These are phyloP conservation scores for Geotrichum cucujoidarum DNA, from an alignment of 1,139 yeast genomes.

Conservation along the genomic window DNA sequence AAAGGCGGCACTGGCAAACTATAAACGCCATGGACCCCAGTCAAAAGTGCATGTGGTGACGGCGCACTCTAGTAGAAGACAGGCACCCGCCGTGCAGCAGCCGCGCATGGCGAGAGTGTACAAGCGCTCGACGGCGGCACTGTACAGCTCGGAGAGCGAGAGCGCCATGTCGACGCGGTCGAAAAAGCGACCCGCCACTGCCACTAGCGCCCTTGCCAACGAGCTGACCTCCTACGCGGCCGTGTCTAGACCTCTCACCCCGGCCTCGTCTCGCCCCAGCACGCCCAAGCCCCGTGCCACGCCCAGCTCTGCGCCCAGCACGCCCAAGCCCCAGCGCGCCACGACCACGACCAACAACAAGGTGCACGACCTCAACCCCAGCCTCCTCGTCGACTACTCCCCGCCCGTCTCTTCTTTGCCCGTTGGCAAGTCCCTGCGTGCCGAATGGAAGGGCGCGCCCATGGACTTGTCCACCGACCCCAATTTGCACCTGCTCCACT, in stretches of 20 bases:
- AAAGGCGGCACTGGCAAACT: neutral
- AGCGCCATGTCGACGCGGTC: constrained; percentile 4
- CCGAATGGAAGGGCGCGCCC: constrained; percentile 98
- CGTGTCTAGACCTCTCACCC: neutral
- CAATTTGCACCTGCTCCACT: constrained; percentile 65
- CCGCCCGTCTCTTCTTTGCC: constrained; percentile 67
- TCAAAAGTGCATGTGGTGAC: neutral
- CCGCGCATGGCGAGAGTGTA: neutral
- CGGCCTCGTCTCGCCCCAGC: constrained; percentile 1
- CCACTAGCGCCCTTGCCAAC: neutral
- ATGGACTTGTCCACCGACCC: constrained; percentile 89
- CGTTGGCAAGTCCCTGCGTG: constrained; percentile 66
- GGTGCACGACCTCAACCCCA: constrained; percentile 39
- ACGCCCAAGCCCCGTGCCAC: constrained; percentile 2
- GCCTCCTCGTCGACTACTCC: constrained; percentile 60
- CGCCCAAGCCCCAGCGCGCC: neutral
- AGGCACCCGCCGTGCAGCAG: neutral
- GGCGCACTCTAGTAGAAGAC: constrained; percentile 1
- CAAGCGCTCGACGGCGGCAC: neutral
- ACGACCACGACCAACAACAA: neutral
- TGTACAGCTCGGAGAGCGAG: constrained; percentile 2
- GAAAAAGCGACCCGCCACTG: neutral
- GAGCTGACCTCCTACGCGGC: neutral
- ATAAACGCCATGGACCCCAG: neutral
- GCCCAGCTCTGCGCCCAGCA: neutral